phyloP scores from a whole-genome alignment of 1,284 basidiomycete genomes.

The Hymenochaete sp. region DNA sequence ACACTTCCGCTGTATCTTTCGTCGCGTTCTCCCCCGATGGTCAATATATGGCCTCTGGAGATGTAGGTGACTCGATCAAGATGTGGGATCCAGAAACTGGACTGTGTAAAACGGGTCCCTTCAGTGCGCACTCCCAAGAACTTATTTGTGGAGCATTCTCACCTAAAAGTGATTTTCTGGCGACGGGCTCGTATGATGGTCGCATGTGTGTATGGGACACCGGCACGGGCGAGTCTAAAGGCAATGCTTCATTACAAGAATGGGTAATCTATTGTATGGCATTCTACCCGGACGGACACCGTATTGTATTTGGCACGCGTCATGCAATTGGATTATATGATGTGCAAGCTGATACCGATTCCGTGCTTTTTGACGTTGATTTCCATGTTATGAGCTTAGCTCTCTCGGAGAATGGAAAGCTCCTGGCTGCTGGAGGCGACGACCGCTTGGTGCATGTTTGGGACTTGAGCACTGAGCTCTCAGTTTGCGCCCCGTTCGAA shows the following conservation, averaged over 20 bases:
- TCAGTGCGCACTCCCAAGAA: not conserved
- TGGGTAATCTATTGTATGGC: too few relatives aligned
- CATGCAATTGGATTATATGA: too few relatives aligned
- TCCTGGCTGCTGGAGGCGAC: conserved; percentile 17
- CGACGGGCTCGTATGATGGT: not conserved
- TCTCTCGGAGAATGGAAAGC: not conserved
- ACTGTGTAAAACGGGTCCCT: not conserved
- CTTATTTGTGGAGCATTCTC: not conserved
- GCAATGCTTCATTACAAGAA: too few relatives aligned
- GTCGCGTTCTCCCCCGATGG: conserved; percentile 2
- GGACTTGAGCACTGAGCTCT: not conserved
- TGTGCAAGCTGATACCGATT: too few relatives aligned
- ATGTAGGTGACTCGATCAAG: not conserved
- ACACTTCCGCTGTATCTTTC: not conserved
- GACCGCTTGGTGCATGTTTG: conserved; percentile 3
- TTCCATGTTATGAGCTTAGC: too few relatives aligned
- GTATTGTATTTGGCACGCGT: too few relatives aligned
- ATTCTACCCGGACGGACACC: too few relatives aligned
- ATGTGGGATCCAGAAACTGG: conserved; percentile 11
- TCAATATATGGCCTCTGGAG: not conserved
- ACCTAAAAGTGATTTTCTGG: not conserved
- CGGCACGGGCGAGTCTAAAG: not conserved
- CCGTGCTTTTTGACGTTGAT: too few relatives aligned
- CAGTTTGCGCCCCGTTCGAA: not conserved
- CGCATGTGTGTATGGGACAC: not conserved